Evolutionary conservation across 352 stramenopile species (phyloP), one percentile per base, ranked within the genome.

Genomic region (Pythium aphanidermatum): DNA sequence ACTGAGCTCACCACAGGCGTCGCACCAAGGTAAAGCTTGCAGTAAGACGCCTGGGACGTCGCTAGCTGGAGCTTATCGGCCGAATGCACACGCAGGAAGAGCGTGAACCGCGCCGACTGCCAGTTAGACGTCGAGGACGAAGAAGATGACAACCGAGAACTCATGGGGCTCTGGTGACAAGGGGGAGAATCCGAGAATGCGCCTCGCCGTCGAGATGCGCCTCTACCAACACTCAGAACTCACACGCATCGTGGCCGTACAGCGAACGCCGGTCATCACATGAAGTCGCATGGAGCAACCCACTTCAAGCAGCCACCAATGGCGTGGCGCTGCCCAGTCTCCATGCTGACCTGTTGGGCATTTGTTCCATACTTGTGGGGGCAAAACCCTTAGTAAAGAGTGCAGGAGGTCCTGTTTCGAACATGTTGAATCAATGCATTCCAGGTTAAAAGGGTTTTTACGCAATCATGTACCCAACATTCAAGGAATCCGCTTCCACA

Each of bases 61-160:
- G 55, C 55, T 28, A 59, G 32, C 20, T 72, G 37, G 26, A 88
- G 41, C 20, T 75, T 66, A 20, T 67, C 55, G 26, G 64, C 73
- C 39, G 76, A 88, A 48, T 86, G 74, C 20, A 89, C 72, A 27
- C 74, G 77, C 24, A 89, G 37, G 36, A 70, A 84, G 39, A 89
- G 62, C 36, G 68, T 82, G 50, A 76, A 84, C n/a, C 49, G 49
- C 9, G 46, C 40, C 5, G 39, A 55, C 17, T 23, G 38, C 52
- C 29, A 65, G 34, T 37, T 51, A 10, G 51, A 59, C 24, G 51
- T 52, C n/a, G 51, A 41, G 5, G 35, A 43, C 21, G 50, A 33
- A 33, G 14, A 33, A 33, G 9, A 33, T 14, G 28, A 51, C 19
- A 24, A 17, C 21, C 50, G 50, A 34, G 50, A 58, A 27, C 43